These are phyloP conservation scores for Suillus paluster DNA, from an alignment of 768 basidiomycete genomes.

Conservation along the genomic window DNA sequence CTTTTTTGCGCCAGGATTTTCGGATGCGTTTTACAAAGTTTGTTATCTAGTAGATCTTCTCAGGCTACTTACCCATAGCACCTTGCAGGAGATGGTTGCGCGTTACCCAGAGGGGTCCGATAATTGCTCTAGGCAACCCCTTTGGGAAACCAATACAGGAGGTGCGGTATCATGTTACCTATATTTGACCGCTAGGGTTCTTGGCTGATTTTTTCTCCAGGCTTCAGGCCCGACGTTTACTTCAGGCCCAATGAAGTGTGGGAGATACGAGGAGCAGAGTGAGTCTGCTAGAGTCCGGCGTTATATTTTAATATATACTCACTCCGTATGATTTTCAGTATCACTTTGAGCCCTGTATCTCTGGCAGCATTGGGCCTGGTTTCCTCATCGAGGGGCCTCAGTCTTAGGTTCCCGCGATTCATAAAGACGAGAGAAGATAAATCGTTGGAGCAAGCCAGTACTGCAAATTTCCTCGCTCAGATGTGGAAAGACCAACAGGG, in stretches of 20 bases:
- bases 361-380: conserved; percentile 72
- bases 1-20: conserved; percentile 61
- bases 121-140: conserved; percentile 52
- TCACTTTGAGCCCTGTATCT: conserved; percentile 87
- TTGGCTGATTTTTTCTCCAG: conserved; percentile 36
- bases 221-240: conserved; percentile 67
- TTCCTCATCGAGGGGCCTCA: conserved; percentile 66
- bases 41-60: conserved; percentile 6
- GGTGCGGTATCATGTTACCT: conserved; percentile 52
- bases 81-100: conserved; percentile 57
- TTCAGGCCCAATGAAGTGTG: conserved; percentile 80
- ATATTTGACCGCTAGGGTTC: background rate
- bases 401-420: conserved; percentile 89
- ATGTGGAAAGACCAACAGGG: conserved; percentile 71
- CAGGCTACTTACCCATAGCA: background rate
- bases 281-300: conserved; percentile 21
- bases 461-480: conserved; percentile 66
- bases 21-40: conserved; percentile 82
- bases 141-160: conserved; percentile 68
- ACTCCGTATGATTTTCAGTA: conserved; percentile 41
- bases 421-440: conserved; percentile 78
- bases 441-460: conserved; percentile 70
- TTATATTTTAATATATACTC: conserved; percentile 12
- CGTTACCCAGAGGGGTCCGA: conserved; percentile 64
- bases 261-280: conserved; percentile 87